phyloP scores from a whole-genome alignment of 148 eudicot species.

The Rhododendron mucronatum region DNA sequence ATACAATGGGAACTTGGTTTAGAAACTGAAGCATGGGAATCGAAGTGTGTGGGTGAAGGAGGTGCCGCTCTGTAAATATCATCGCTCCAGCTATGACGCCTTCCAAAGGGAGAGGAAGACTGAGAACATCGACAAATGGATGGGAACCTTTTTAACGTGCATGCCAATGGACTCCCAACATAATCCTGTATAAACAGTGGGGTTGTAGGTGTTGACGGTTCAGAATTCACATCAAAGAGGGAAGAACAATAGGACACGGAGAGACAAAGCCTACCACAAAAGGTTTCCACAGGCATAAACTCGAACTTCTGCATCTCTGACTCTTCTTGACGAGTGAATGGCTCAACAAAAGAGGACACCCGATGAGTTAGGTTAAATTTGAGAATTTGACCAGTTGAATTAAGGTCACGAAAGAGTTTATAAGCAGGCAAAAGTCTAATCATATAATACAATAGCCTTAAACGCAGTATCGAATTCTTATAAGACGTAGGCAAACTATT shows the following conservation, averaged over 20 bases:
- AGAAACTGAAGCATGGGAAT: slow-evolving; percentile 47
- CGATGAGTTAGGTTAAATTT: slow-evolving; percentile 60
- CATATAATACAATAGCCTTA: slow-evolving; percentile 73
- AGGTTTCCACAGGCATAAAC: slow-evolving; percentile 74
- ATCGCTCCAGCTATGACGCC: slow-evolving; percentile 85
- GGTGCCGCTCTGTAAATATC: slow-evolving; percentile 48
- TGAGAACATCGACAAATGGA: slow-evolving; percentile 51
- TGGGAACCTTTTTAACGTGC: slow-evolving; percentile 64
- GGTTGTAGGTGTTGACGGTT: slow-evolving; percentile 67
- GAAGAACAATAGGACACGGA: slow-evolving; percentile 58
- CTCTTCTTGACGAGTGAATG: slow-evolving; percentile 69
- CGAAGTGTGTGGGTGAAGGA: slow-evolving; percentile 70
- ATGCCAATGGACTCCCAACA: slow-evolving; percentile 91
- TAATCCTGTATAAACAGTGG: slow-evolving; percentile 80
- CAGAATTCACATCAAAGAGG: slow-evolving; percentile 44
- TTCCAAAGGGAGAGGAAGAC: slow-evolving; percentile 51
- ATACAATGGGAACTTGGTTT: slow-evolving; percentile 32
- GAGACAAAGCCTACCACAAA: slow-evolving; percentile 71
- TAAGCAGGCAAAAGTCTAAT: slow-evolving; percentile 84
- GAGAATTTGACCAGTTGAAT: slow-evolving; percentile 59
- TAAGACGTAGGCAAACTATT: slow-evolving; percentile 48
- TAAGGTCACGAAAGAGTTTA: slow-evolving; percentile 66
- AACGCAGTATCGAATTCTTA: slow-evolving; percentile 62
- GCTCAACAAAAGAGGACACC: slow-evolving; percentile 74
- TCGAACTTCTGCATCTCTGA: slow-evolving; percentile 64